phyloP scores from a whole-genome alignment of 176 grass and related monocot species.

The Pontederia paniculata region DNA sequence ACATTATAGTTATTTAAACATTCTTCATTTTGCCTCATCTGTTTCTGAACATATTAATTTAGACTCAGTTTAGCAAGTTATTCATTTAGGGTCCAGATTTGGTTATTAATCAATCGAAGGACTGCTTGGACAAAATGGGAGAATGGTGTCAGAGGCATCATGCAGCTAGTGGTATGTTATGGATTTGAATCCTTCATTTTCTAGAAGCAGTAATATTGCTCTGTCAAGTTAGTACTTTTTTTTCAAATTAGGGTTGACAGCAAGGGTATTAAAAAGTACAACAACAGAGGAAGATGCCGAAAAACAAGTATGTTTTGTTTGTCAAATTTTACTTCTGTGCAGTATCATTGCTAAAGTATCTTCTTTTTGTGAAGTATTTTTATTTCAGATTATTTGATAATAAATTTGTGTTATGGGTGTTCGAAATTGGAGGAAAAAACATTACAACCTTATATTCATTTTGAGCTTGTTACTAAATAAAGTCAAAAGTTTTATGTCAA shows the following conservation, averaged over 20 bases:
- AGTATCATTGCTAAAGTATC: neutral
- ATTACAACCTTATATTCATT: neutral
- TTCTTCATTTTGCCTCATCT: too few relatives aligned
- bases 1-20: too few relatives aligned
- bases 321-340: neutral
- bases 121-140: conserved; percentile 69
- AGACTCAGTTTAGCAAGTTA: conserved; percentile 2
- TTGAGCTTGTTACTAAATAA: neutral
- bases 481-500: too few relatives aligned
- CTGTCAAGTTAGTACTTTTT: neutral
- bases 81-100: conserved; percentile 66
- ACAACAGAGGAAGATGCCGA: conserved; percentile 60
- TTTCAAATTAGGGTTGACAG: conserved; percentile 54
- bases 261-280: conserved; percentile 47
- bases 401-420: neutral
- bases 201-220: neutral
- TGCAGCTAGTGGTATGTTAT: conserved; percentile 54
- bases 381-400: neutral
- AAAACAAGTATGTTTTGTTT: conserved; percentile 38
- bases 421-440: too few relatives aligned
- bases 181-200: conserved; percentile 3
- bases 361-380: neutral
- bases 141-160: conserved; percentile 80
- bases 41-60: neutral
- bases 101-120: conserved; percentile 65